Evolutionary conservation across 192 early-diverging fungal genomes (phyloP).

Genomic region (Coemansia sp.): DNA sequence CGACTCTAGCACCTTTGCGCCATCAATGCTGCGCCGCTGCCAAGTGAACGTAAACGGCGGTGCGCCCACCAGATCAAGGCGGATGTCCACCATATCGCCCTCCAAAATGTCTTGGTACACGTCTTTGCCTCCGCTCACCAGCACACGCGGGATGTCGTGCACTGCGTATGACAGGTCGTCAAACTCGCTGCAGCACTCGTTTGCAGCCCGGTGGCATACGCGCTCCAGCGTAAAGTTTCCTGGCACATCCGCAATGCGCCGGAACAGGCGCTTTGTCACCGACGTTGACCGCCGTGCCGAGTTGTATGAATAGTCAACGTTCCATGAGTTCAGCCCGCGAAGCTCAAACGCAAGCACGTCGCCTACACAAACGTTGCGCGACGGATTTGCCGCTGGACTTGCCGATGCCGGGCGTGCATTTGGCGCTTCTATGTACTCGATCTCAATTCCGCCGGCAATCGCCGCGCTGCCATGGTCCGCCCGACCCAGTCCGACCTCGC

Average conservation of each 20-base stretch:
- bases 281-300: slow-evolving; percentile 14
- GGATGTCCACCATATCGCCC: slow-evolving; percentile 56
- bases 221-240: slow-evolving; percentile 57
- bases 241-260: slow-evolving; percentile 55
- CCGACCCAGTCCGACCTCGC: slow-evolving; percentile 21
- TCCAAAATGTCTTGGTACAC: slow-evolving; percentile 65
- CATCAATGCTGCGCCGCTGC: slow-evolving; percentile 36
- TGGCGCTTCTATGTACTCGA: slow-evolving; percentile 53
- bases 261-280: slow-evolving; percentile 57
- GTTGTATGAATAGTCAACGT: slow-evolving; percentile 55
- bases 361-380: slow-evolving; percentile 59
- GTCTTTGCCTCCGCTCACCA: slow-evolving; percentile 63
- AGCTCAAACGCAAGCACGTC: slow-evolving; percentile 65
- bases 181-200: slow-evolving; percentile 59
- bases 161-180: slow-evolving; percentile 53
- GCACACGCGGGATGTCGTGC: slow-evolving; percentile 58
- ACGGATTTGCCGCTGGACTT: slow-evolving; percentile 30
- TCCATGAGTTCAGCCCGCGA: slow-evolving; percentile 66
- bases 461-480: slow-evolving; percentile 13
- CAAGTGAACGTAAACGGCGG: slow-evolving; percentile 71
- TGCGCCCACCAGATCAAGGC: slow-evolving; percentile 59
- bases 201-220: slow-evolving; percentile 60
- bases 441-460: slow-evolving; percentile 45
- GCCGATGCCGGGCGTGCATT: slow-evolving; percentile 37
- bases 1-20: slow-evolving; percentile 40